Base-by-base conservation (phyloP, 2,329 filamentous ascomycete species). In the Fusarium transvaalense region DNA sequence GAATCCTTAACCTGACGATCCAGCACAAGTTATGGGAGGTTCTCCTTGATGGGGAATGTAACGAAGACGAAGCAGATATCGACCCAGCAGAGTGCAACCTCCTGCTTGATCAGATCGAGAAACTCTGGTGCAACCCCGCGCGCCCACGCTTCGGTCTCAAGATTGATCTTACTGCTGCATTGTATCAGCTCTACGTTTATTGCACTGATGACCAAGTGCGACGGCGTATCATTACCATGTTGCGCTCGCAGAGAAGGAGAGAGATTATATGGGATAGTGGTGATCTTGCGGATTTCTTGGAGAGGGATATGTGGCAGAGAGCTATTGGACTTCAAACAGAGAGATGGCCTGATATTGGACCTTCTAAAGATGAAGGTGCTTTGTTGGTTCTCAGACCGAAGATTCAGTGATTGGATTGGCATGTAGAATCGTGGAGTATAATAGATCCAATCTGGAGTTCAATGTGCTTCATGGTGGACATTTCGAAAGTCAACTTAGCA, bases 1-100 rank as follows among this genome's bases (percentile, higher is more conserved):
- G 51, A 1, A 15, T 61, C 7, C 27, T 61, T 3, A 61, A 61
- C 9, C 4, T 61, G 7, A 15, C 45, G 5, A 61, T 61, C 6
- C 59, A 61, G 9, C 56, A 61, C 21, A 61, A 61, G 2, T 10
- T 61, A 0, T 61, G 59, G 59, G 38, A 61, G n/a, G 32, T 61
- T 1, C 32, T 61, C 0, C 42, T 61, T 0, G 15, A 38, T 1
- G 57, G 60, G 1, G 13, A 61, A 10, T 31, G 15, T 4, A 27
- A 43, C 3, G 27, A 45, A 5, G 32, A 45, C 2, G n/a, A 61
- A 10, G 29, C 23, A 3, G 10, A 52, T 13, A 50, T 61, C 6
- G 47, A 61, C 15, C 38, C 59, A 0, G 17, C 13, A 14, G 59
- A 61, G 13, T 61, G 59, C n/a, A 35, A 41, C 2, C 3, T 7